Base-by-base conservation (phyloP, 2,329 filamentous ascomycete species). In the Alternaria dauci region DNA sequence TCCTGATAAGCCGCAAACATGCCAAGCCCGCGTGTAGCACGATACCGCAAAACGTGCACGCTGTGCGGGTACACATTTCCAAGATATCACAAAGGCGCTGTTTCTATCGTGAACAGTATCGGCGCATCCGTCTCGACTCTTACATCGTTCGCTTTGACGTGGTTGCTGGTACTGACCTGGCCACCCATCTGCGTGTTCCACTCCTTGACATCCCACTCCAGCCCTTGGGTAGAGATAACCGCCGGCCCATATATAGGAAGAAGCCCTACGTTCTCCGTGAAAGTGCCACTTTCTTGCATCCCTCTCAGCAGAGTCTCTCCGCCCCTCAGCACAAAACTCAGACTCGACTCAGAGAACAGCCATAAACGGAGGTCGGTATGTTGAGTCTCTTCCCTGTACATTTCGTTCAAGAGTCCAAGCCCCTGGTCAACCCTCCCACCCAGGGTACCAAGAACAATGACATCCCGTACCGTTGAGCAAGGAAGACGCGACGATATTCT, bases 361-460 rank as follows among this genome's bases (percentile, higher is more conserved):
- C 90, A 97, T 65, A 98, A 71, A 20, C 76, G 77, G 18, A 79
- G 65, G n/a, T 73, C 75, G 0, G 83, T 80, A 44, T 85, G 73
- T 34, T 71, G 69, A 16, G 63, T 68, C 57, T 83, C 79, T 68
- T 84, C 85, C 59, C 82, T 79, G 58, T 85, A 94, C 46, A 98
- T 84, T 75, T 97, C 92, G 76, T 97, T 92, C 53, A 99, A 85
- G 71, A 96, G 89, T 58, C 92, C 93, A 48, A 99, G 85, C 2
- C 91, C 94, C 76, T 99, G 95, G 78, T 99, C 95, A 16, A 98
- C 91, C 30, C 95, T 89, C 7, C 95, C 95, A 43, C 92, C 93
- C 0, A 98, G 85, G 2, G 94, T 93, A 41, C 94, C 94, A 7
- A 97, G 81, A 38, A 91, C 88, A 12, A 97, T 83, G n/a, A 97